Conservation (phyloP, 2,329 filamentous ascomycete genomes). For the Herpotrichia juniperi region DNA sequence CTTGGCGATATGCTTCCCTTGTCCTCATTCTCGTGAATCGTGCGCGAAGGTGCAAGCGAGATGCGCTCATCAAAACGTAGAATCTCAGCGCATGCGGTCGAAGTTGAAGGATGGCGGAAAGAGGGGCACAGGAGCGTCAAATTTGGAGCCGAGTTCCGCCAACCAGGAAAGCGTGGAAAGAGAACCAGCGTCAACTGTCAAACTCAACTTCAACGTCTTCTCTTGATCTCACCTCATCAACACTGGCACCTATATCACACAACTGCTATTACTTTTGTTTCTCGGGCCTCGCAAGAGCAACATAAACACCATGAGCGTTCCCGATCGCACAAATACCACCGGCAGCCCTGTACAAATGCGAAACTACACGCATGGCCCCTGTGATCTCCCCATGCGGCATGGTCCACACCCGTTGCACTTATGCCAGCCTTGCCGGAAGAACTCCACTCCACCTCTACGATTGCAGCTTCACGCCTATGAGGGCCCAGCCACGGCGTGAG, state of each 20-base stretch:
- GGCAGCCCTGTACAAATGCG: neutral
- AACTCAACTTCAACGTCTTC: neutral
- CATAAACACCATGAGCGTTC: too few relatives aligned
- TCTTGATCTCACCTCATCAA: slow-evolving; percentile 2
- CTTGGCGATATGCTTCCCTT: slow-evolving; percentile 9
- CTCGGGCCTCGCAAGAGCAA: neutral
- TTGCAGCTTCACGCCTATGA: neutral
- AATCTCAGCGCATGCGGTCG: neutral
- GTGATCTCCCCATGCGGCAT: slow-evolving; percentile 20
- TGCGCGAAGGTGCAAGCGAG: slow-evolving; percentile 5
- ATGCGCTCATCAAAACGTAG: neutral
- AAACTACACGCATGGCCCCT: neutral
- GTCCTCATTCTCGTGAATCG: neutral
- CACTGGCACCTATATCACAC: neutral
- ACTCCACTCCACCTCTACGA: neutral
- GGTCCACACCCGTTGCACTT: slow-evolving; percentile 12
- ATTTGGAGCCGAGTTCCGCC: slow-evolving; percentile 9
- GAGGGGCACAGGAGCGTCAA: neutral
- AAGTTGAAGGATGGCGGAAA: neutral
- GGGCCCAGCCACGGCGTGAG: slow-evolving; percentile 14
- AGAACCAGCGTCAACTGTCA: too few relatives aligned
- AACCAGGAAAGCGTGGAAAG: slow-evolving; percentile 2
- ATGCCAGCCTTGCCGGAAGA: slow-evolving; percentile 2
- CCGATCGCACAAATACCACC: too few relatives aligned
- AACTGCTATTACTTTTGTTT: neutral